These are phyloP conservation scores for Collybiopsis confluens DNA, from an alignment of 768 basidiomycete species.

Conservation along the genomic window DNA sequence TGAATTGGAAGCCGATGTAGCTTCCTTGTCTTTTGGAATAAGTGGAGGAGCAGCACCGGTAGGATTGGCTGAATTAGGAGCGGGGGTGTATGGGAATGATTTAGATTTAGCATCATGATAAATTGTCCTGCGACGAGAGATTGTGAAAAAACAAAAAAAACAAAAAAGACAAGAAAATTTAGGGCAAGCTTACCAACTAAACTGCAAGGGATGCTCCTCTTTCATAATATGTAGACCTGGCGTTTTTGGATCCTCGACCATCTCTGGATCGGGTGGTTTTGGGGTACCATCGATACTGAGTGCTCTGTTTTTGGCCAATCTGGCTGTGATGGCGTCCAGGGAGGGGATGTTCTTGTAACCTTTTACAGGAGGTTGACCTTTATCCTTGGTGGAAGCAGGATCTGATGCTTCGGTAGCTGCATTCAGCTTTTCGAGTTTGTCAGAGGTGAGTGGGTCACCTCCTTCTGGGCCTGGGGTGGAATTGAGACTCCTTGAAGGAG, in stretches of 20 bases:
- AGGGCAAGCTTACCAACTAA: conserved; percentile 65
- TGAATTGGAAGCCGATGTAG: conserved; percentile 13
- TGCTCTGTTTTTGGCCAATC: conserved; percentile 65
- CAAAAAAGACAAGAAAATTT: no score
- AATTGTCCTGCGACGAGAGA: conserved; percentile 59
- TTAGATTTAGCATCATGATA: conserved; percentile 87
- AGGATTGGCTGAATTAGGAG: conserved; percentile 16
- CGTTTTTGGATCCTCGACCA: conserved; percentile 80
- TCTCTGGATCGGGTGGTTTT: conserved; percentile 71
- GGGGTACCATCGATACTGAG: conserved; percentile 62
- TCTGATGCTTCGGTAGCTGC: conserved; percentile 37
- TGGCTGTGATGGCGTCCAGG: conserved; percentile 80
- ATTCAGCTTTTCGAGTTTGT: conserved; percentile 62
- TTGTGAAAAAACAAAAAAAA: conserved; percentile 2
- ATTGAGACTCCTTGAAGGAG: conserved; percentile 34
- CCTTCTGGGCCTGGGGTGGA: conserved; percentile 24
- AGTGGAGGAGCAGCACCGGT: neutral
- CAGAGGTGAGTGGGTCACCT: conserved; percentile 59
- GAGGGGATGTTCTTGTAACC: conserved; percentile 89
- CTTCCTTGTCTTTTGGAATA: neutral
- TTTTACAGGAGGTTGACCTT: conserved; percentile 25
- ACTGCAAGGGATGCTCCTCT: conserved; percentile 83
- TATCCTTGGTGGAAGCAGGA: conserved; percentile 27
- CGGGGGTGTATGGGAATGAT: conserved; percentile 49
- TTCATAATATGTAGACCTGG: conserved; percentile 67